These are phyloP conservation scores for Solanum boliviense DNA, from an alignment of 257 asterid species.

Conservation along the genomic window DNA sequence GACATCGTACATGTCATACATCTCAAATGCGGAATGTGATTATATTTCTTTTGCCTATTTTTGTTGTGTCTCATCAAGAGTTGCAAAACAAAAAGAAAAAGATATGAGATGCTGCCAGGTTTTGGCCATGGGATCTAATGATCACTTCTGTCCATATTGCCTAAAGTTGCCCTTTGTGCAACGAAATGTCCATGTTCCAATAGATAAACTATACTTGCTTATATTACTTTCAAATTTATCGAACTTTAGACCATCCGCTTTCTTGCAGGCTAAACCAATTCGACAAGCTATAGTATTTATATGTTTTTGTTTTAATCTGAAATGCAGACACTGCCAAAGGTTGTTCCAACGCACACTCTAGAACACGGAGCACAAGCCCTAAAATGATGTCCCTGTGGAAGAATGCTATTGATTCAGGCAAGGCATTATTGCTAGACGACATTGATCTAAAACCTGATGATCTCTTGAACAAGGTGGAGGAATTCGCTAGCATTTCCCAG, in stretches of 20 bases:
- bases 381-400: conserved; percentile 73
- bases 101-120: background rate
- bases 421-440: conserved; percentile 55
- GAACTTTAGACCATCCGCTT: background rate
- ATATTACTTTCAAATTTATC: too few species aligned
- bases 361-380: conserved; percentile 38
- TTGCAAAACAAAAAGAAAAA: background rate
- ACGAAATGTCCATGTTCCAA: background rate
- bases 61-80: background rate
- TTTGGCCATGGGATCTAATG: background rate
- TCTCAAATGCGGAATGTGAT: background rate
- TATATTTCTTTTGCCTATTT: background rate
- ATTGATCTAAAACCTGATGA: conserved; percentile 56
- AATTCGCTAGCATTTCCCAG: conserved; percentile 51
- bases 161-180: background rate
- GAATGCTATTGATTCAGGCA: conserved; percentile 59
- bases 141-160: background rate
- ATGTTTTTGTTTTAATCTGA: background rate
- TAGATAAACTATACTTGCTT: background rate
- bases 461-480: conserved; percentile 68
- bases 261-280: background rate
- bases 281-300: background rate
- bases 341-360: conserved; percentile 9
- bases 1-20: background rate
- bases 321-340: background rate